phyloP scores from a whole-genome alignment of 2,329 filamentous ascomycete species.

The Xylariales sp. region DNA sequence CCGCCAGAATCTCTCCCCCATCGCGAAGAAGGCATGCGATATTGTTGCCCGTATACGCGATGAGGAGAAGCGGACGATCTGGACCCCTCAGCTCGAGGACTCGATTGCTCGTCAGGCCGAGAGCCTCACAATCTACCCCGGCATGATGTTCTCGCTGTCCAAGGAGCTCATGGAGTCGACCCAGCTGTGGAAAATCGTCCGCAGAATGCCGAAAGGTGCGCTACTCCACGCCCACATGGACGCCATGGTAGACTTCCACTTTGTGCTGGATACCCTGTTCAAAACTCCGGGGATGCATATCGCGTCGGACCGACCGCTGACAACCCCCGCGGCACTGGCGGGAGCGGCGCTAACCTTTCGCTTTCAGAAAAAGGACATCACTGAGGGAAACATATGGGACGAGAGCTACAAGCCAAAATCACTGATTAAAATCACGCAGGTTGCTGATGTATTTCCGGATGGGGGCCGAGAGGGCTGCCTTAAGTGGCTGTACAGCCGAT shows the following conservation, averaged over 20 bases:
- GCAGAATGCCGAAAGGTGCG: slow-evolving; percentile 83
- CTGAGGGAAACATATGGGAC: slow-evolving; percentile 58
- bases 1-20: slow-evolving; percentile 69
- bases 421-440: slow-evolving; percentile 54
- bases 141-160: slow-evolving; percentile 89
- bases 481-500: slow-evolving; percentile 70
- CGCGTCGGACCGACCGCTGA: slow-evolving; percentile 53
- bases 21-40: slow-evolving; percentile 70
- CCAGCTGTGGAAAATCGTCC: slow-evolving; percentile 79
- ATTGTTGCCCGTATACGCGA: slow-evolving; percentile 78
- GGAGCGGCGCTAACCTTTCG: slow-evolving; percentile 58
- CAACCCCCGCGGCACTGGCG: slow-evolving; percentile 46
- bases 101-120: slow-evolving; percentile 55
- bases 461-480: slow-evolving; percentile 70
- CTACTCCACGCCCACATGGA: slow-evolving; percentile 85
- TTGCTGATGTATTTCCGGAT: slow-evolving; percentile 70
- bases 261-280: slow-evolving; percentile 68
- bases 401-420: slow-evolving; percentile 55
- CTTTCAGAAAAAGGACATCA: slow-evolving; percentile 44
- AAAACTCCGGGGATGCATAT: slow-evolving; percentile 72
- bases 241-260: slow-evolving; percentile 86
- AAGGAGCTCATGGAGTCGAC: slow-evolving; percentile 84
- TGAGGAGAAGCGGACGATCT: slow-evolving; percentile 70
- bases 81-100: slow-evolving; percentile 72
- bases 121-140: slow-evolving; percentile 68